Evolutionary conservation across 2,329 filamentous ascomycete species (phyloP).

Genomic region (Colletotrichum spinosum): DNA sequence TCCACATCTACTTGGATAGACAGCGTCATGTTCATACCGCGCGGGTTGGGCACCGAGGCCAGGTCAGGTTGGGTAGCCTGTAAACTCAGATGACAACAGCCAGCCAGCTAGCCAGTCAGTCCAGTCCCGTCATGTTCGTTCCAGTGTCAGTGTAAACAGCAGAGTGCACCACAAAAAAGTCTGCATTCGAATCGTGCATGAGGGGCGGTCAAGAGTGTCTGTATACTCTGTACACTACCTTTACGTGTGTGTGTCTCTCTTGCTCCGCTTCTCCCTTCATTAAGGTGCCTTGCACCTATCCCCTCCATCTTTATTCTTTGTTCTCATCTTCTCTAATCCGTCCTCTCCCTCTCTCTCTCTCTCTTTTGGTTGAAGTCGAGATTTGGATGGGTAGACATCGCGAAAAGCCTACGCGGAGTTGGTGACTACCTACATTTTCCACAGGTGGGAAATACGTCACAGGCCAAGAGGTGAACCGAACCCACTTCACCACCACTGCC

Average conservation of each 20-base stretch:
- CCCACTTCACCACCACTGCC: conserved; percentile 1
- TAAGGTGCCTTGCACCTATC: conserved; percentile 18
- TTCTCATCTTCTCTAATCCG: background rate
- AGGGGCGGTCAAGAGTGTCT: conserved; percentile 32
- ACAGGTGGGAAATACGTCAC: conserved; percentile 12
- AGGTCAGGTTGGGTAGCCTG: conserved; percentile 13
- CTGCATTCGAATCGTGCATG: conserved; percentile 16
- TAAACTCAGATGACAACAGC: conserved; percentile 11
- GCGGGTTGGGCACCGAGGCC: conserved; percentile 4
- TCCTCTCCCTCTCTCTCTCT: background rate
- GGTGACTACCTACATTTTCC: conserved; percentile 7
- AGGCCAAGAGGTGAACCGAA: conserved; percentile 3
- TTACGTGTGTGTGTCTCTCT: background rate
- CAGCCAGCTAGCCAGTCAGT: no score
- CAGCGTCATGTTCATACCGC: background rate
- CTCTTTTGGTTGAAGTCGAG: background rate
- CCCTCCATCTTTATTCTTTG: background rate
- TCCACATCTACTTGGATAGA: background rate
- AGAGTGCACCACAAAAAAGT: conserved; percentile 16
- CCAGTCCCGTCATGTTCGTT: no score
- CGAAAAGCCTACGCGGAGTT: conserved; percentile 12
- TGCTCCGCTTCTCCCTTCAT: conserved; percentile 11
- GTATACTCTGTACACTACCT: no score
- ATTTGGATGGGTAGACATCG: conserved; percentile 14
- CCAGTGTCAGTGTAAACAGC: background rate